Evolutionary conservation across 2,329 filamentous ascomycete genomes (phyloP), one percentile per base, ranked within the genome.

Genomic region (Xylaria sp.): DNA sequence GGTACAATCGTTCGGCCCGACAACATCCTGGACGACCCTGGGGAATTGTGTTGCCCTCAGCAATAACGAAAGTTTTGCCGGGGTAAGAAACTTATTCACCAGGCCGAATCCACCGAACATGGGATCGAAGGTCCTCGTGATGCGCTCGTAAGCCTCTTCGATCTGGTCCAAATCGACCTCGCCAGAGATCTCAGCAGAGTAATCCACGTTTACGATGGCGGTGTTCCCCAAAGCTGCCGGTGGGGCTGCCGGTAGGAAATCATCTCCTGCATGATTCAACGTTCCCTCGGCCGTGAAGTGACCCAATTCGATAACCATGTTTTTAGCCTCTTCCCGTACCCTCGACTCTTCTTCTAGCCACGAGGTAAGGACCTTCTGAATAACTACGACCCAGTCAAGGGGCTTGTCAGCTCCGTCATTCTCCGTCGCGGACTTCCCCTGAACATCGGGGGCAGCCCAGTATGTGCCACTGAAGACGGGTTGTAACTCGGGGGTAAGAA

Each of bases 391-490:
- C 64, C 97, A 96, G 39, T 90, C 87, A n/a, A 90, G 81, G 4
- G 87, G 83, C 42, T 85, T 84, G 42, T 80, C 73, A 4, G 81
- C 76, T 9, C 79, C 79, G 20, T 75, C 73, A 29, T 72, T 69
- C 45, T 67, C 69, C 67, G 75, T 56, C 71, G 78, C 67, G 20
- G 45, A 34, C 42, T 54, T 58, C 21, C 71, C 69, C 19, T 78
- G 75, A 4, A 85, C 83, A 44, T 85, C 87, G 0, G 92, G 90
- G 0, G 90, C 90, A 3, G 92, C 91, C 90, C 92, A 97, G 72
- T 97, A 97, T 7, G 93, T 97, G 20, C 93, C 93, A 37, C 94
- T 94, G 73, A 97, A 97, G 8, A 99, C 89, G 0, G 94, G 94
- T 67, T 96, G 88, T 21, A 97, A 81, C 63, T 96, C 88, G 0